These are phyloP conservation scores for Penicillium nucicola DNA, from an alignment of 495 filamentous ascomycete genomes.

Conservation along the genomic window DNA sequence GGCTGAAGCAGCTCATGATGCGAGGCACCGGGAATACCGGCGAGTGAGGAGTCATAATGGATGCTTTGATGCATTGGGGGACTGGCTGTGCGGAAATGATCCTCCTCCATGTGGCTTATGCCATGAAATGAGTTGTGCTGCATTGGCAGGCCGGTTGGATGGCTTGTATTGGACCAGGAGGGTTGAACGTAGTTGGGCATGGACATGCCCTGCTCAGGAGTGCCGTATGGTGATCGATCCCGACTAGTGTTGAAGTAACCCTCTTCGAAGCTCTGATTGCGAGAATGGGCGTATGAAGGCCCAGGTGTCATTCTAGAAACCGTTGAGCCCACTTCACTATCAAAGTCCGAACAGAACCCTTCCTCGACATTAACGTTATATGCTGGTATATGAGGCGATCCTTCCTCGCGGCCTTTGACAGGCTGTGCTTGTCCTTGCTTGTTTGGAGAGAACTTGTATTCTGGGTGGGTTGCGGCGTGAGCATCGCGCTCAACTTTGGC, in stretches of 20 bases:
- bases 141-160: conserved; percentile 64
- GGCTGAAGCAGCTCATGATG: conserved; percentile 53
- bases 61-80: conserved; percentile 26
- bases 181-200: conserved; percentile 26
- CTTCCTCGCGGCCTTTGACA: conserved; percentile 29
- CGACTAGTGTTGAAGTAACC: conserved; percentile 30
- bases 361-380: conserved; percentile 14
- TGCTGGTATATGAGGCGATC: conserved; percentile 1
- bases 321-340: background rate
- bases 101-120: conserved; percentile 25
- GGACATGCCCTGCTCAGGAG: conserved; percentile 19
- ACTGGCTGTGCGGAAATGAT: conserved; percentile 23
- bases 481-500: conserved; percentile 81
- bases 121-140: conserved; percentile 30
- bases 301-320: conserved; percentile 19
- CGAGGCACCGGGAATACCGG: conserved; percentile 51
- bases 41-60: conserved; percentile 34
- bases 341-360: background rate
- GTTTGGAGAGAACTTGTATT: conserved; percentile 91
- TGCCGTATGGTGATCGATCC: conserved; percentile 33
- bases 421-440: conserved; percentile 61
- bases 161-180: conserved; percentile 40
- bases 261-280: conserved; percentile 26
- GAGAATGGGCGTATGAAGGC: conserved; percentile 18
- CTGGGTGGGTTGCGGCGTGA: conserved; percentile 81